Evolutionary conservation across 768 basidiomycete genomes (phyloP), one percentile per base, ranked within the genome.

Genomic region (Leccinellum luteum): DNA sequence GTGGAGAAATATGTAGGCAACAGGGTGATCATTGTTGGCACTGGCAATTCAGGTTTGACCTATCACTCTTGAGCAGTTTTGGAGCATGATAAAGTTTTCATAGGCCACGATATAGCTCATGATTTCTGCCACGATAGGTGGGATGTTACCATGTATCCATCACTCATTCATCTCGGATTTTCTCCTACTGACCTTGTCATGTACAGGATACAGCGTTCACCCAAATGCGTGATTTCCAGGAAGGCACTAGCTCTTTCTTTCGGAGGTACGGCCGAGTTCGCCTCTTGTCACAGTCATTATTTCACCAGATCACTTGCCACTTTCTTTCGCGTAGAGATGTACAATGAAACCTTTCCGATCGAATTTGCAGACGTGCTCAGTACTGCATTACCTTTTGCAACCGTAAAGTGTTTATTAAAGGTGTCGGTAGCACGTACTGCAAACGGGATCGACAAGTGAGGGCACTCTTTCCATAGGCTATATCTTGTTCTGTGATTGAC

Each of bases 11-110:
- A 80, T 63, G 56, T 61, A 10, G 85, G 85, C 10, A 88, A 87
- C 75, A 86, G 82, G 62, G 85, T 80, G 4, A 75, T 88, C 4
- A 75, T 89, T 8, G 73, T 90, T 6, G 86, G 87, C 6, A 80
- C 86, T 14, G 80, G 82, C 51, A 86, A 81, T 49, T 86, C 85
- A 41, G 82, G 80, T 81, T 52, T 27, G 53, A 43, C 23, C 8
- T 30, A 34, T 34, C 15, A 14, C 10, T 41, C 28, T 54, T 21
- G 15, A 35, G 17, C 12, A 35, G 25, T 43, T 52, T 55, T 38
- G 38, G 14, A 13, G 15, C 19, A 27, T 8, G 41, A 25, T 61
- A 23, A 61, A 5, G 3, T 10, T 49, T 50, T 21, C 23, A 38
- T 38, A 66, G 74, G 61, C 7, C 74, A 76, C 49, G 77, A 79